Conservation (phyloP, 768 basidiomycete genomes). For the Lactifluus piperatus region DNA sequence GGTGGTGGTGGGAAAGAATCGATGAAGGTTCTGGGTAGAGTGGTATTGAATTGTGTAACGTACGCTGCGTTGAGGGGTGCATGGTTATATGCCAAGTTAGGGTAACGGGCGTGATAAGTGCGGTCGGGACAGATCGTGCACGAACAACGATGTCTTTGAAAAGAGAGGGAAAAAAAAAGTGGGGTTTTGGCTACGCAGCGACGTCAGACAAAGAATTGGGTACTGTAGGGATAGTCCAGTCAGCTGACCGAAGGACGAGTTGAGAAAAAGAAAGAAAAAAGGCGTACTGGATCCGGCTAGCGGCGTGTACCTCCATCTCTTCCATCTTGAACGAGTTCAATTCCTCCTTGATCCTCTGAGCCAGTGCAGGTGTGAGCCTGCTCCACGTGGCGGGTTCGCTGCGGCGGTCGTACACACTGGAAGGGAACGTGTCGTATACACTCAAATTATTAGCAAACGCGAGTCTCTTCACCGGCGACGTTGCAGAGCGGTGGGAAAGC, state of each 20-base stretch:
- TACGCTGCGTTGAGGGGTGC: slow-evolving; percentile 8
- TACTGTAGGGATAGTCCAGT: slow-evolving; percentile 36
- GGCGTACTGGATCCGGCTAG: slow-evolving; percentile 81
- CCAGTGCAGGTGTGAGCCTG: slow-evolving; percentile 85
- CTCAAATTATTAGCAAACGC: slow-evolving; percentile 88
- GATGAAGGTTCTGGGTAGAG: background rate
- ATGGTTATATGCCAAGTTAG: slow-evolving; percentile 4
- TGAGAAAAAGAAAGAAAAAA: no score
- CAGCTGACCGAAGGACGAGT: slow-evolving; percentile 4
- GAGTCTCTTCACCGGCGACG: slow-evolving; percentile 61
- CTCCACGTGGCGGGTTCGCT: slow-evolving; percentile 98
- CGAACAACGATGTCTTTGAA: slow-evolving; percentile 5
- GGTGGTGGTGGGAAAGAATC: background rate
- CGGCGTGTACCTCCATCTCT: slow-evolving; percentile 97
- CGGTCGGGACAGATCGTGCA: slow-evolving; percentile 17
- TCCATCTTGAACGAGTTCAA: slow-evolving; percentile 99
- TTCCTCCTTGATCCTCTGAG: slow-evolving; percentile 96
- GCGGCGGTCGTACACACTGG: slow-evolving; percentile 85
- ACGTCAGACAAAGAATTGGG: slow-evolving; percentile 79
- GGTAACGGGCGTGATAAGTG: slow-evolving; percentile 13
- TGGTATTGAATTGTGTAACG: slow-evolving; percentile 13
- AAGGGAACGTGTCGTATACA: slow-evolving; percentile 94
- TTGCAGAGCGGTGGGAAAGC: slow-evolving; percentile 64
- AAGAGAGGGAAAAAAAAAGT: background rate
- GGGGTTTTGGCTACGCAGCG: slow-evolving; percentile 21